A percentile compares a stretch with the other conserved stretches of the same genome.
phyloP scores from a whole-genome alignment of 1,139 yeast species.

The Hanseniaspora uvarum region DNA sequence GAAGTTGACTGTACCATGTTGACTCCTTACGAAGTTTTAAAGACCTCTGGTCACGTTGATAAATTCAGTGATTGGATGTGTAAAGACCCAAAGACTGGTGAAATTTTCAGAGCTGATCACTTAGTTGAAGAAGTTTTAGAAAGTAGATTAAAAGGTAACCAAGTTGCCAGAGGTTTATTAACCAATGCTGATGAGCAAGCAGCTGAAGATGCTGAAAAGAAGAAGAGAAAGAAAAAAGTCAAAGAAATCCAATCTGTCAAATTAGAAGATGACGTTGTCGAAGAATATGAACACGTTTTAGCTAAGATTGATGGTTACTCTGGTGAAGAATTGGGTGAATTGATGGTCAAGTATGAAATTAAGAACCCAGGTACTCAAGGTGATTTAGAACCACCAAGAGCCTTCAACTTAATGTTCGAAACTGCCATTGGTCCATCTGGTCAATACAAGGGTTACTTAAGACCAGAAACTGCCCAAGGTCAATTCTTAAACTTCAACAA shows the following conservation, averaged over 20 bases:
- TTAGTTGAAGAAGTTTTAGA: conserved; percentile 95
- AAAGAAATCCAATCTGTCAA: conserved; percentile 85
- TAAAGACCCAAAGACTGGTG: conserved; percentile 88
- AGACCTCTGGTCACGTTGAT: conserved; percentile 98
- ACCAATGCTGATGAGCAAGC: conserved; percentile 47
- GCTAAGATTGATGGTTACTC: conserved; percentile 94
- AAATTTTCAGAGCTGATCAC: conserved; percentile 97
- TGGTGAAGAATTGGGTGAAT: conserved; percentile 82
- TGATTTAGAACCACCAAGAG: conserved; percentile 76
- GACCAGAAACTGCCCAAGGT: conserved; percentile 99
- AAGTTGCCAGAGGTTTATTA: conserved; percentile 78
- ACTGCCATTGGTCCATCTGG: conserved; percentile 99
- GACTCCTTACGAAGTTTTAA: conserved; percentile 93
- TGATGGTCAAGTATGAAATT: conserved; percentile 70
- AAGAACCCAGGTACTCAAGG: conserved; percentile 88
- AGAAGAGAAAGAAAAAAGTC: conserved; percentile 91
- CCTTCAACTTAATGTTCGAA: conserved; percentile 97
- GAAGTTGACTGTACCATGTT: conserved; percentile 97
- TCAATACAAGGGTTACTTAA: conserved; percentile 81
- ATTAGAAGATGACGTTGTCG: conserved; percentile 66
- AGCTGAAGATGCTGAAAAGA: conserved; percentile 56
- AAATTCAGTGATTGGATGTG: conserved; percentile 99
- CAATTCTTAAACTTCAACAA: conserved; percentile 93
- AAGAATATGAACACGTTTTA: conserved; percentile 73
- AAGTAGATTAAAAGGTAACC: conserved; percentile 89